Evolutionary conservation across 1,284 basidiomycete species (phyloP).

Genomic region (Ustilago curta): DNA sequence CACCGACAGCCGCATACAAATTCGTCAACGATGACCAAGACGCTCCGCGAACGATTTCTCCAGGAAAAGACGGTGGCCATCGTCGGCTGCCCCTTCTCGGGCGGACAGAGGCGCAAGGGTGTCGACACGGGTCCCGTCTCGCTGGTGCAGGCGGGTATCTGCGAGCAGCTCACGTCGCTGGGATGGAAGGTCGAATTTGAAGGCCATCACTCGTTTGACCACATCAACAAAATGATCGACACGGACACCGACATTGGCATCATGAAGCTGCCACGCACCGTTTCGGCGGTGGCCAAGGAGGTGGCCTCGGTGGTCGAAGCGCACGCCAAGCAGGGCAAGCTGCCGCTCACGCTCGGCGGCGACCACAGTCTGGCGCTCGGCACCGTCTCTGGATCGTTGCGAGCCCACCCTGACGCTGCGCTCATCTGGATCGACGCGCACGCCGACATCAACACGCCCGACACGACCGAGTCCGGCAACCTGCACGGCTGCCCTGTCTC

Average conservation of each 20-base stretch:
- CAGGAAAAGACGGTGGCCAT: constrained; percentile 58
- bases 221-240: constrained; percentile 72
- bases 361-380: constrained; percentile 83
- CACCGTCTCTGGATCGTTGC: constrained; percentile 69
- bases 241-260: constrained; percentile 58
- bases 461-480: constrained; percentile 87
- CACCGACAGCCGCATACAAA: not conserved
- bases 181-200: constrained; percentile 91
- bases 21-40: constrained; percentile 31
- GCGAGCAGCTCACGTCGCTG: constrained; percentile 72
- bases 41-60: constrained; percentile 48
- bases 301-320: constrained; percentile 81
- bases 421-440: constrained; percentile 82
- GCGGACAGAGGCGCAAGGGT: constrained; percentile 64
- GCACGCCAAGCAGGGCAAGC: constrained; percentile 81
- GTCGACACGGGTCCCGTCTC: constrained; percentile 66
- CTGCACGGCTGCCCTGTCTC: constrained; percentile 98
- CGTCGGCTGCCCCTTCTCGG: constrained; percentile 66
- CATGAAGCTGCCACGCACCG: constrained; percentile 63
- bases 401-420: constrained; percentile 76
- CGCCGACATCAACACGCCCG: constrained; percentile 92
- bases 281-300: constrained; percentile 78
- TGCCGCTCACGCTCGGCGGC: constrained; percentile 94
- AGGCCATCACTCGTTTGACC: constrained; percentile 87
- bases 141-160: constrained; percentile 61